A percentile compares a stretch with the other conserved stretches of the same genome.
Evolutionary conservation across 1,284 basidiomycete genomes (phyloP).

Genomic region (Trametes pubescens): DNA sequence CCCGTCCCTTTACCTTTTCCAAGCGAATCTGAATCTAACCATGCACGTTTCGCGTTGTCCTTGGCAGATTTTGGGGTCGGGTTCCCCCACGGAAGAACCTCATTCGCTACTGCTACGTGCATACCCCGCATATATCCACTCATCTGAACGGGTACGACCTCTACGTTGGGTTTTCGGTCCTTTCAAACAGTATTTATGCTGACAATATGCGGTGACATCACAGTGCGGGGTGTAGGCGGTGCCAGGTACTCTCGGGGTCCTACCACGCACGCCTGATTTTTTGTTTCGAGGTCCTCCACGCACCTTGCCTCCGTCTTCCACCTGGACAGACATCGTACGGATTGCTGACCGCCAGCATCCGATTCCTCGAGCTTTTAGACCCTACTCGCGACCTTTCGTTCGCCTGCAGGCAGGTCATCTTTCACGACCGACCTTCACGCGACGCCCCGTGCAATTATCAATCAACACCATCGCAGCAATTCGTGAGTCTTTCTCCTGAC

Average conservation of each 20-base stretch:
- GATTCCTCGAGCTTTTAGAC: slow-evolving; percentile 37
- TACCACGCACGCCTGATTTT: slow-evolving; percentile 40
- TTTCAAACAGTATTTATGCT: neutral
- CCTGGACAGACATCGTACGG: slow-evolving; percentile 45
- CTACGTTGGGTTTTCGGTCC: no score
- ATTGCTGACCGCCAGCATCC: slow-evolving; percentile 47
- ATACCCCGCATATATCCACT: no score
- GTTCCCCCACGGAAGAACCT: no score
- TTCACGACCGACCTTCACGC: slow-evolving; percentile 78
- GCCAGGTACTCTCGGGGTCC: slow-evolving; percentile 37
- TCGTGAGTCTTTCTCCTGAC: slow-evolving; percentile 54
- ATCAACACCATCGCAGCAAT: slow-evolving; percentile 55
- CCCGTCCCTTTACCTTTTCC: no score
- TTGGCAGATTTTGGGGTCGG: no score
- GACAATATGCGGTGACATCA: slow-evolving; percentile 25
- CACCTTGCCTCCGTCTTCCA: slow-evolving; percentile 45
- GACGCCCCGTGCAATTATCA: slow-evolving; percentile 56
- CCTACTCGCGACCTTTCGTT: slow-evolving; percentile 55
- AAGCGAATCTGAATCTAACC: no score
- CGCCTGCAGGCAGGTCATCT: slow-evolving; percentile 91
- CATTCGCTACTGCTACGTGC: no score
- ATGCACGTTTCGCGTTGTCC: no score
- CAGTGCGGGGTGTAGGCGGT: slow-evolving; percentile 23
- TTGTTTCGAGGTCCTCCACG: slow-evolving; percentile 38
- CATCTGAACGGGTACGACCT: no score